Evolutionary conservation across 2,329 filamentous ascomycete species (phyloP).

Genomic region (Torrubiella hemipterigena): DNA sequence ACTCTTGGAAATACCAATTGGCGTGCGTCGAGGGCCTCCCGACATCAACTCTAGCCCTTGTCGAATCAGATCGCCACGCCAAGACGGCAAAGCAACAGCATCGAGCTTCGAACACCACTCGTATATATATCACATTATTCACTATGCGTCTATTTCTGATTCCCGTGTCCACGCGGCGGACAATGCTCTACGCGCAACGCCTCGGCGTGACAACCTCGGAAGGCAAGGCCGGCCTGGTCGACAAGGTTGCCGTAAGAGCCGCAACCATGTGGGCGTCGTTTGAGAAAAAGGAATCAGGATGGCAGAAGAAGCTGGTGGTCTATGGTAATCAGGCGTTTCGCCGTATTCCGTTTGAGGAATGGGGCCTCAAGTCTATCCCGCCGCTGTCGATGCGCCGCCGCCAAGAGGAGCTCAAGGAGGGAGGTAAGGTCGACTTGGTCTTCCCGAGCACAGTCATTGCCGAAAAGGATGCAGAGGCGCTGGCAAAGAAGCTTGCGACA

Average conservation of each 20-base stretch:
- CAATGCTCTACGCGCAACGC: conserved; percentile 84
- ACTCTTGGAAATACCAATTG: too few relatives aligned
- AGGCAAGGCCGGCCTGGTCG: conserved; percentile 38
- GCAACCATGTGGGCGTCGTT: conserved; percentile 71
- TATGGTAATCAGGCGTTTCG: conserved; percentile 81
- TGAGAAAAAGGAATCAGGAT: conserved; percentile 74
- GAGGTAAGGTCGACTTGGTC: conserved; percentile 58
- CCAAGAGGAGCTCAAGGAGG: conserved; percentile 49
- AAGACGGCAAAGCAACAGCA: conserved; percentile 1
- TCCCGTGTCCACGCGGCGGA: conserved; percentile 81
- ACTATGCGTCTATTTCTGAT: conserved; percentile 88
- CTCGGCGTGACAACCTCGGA: conserved; percentile 44
- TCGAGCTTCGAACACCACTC: too few relatives aligned
- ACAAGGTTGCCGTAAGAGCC: conserved; percentile 60
- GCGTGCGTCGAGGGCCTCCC: too few relatives aligned
- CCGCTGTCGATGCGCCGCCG: conserved; percentile 58
- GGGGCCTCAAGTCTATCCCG: conserved; percentile 91
- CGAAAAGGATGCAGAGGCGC: conserved; percentile 45
- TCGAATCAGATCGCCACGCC: too few relatives aligned
- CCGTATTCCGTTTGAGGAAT: conserved; percentile 91
- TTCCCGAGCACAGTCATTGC: conserved; percentile 65
- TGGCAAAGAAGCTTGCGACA: conserved; percentile 62
- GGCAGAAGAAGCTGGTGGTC: conserved; percentile 76
- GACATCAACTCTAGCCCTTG: too few relatives aligned
- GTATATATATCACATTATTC: too few relatives aligned